Evolutionary conservation across 768 basidiomycete genomes (phyloP).

Genomic region (Tubosaeta sp.): DNA sequence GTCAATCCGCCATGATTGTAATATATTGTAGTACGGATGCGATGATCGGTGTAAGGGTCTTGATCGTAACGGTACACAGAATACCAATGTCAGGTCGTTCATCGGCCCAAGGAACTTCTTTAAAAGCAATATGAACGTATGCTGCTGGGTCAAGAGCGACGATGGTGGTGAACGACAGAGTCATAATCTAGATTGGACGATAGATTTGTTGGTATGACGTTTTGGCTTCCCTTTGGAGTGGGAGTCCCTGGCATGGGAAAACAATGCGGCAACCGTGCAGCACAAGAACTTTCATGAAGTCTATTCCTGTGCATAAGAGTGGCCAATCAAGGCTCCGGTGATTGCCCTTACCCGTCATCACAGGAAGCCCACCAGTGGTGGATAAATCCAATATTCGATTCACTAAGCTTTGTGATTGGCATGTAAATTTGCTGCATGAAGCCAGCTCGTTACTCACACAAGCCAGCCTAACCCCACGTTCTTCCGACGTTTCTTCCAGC

Average conservation of each 20-base stretch:
- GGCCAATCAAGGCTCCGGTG: background rate
- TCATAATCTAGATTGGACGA: slow-evolving; percentile 3
- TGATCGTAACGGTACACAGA: slow-evolving; percentile 6
- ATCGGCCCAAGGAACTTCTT: background rate
- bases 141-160: background rate
- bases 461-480: slow-evolving; percentile 32
- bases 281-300: slow-evolving; percentile 8
- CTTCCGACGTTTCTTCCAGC: slow-evolving; percentile 58
- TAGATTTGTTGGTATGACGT: slow-evolving; percentile 16
- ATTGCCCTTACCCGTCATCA: slow-evolving; percentile 2
- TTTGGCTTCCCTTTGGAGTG: slow-evolving; percentile 15
- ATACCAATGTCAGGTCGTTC: background rate
- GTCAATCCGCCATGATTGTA: slow-evolving; percentile 18
- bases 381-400: slow-evolving; percentile 2
- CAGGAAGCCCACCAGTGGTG: slow-evolving; percentile 7
- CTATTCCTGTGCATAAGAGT: slow-evolving; percentile 18
- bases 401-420: slow-evolving; percentile 6
- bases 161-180: background rate
- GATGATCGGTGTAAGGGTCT: slow-evolving; percentile 7
- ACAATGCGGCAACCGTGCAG: slow-evolving; percentile 25
- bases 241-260: slow-evolving; percentile 11
- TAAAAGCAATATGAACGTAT: background rate
- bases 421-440: slow-evolving; percentile 12
- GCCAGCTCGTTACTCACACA: slow-evolving; percentile 12
- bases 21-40: slow-evolving; percentile 7